Percentiles rank a stretch among this genome's conserved stretches.
phyloP scores from a whole-genome alignment of 1,139 yeast species.

The Blastobotrys buckinghamii region DNA sequence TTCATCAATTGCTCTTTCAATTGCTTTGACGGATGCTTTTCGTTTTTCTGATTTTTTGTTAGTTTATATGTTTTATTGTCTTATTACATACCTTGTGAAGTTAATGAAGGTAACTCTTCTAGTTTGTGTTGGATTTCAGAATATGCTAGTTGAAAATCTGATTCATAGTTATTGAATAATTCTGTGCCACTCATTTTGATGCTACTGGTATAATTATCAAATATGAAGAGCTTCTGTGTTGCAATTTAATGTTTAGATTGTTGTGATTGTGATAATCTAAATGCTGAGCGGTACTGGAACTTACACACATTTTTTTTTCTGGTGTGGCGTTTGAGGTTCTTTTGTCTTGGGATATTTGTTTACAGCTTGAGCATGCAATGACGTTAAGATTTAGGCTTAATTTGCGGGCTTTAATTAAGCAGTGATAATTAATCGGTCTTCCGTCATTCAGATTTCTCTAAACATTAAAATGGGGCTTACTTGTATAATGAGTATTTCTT shows the following conservation, averaged over 20 bases:
- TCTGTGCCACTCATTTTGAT: constrained; percentile 31
- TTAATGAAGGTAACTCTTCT: constrained; percentile 46
- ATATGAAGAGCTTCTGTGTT: neutral
- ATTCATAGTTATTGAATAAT: constrained; percentile 61
- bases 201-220: neutral
- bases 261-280: neutral
- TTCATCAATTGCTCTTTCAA: constrained; percentile 69
- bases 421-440: too few relatives aligned
- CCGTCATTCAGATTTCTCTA: too few relatives aligned
- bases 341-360: too few relatives aligned
- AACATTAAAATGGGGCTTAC: too few relatives aligned
- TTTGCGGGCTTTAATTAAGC: too few relatives aligned
- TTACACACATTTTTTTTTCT: too few relatives aligned
- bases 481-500: too few relatives aligned
- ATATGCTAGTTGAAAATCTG: constrained; percentile 66
- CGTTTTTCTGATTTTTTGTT: constrained; percentile 19
- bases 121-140: constrained; percentile 66
- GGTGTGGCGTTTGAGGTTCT: too few relatives aligned
- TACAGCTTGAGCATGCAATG: too few relatives aligned
- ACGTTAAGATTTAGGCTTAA: too few relatives aligned
- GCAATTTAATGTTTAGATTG: neutral
- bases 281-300: too few relatives aligned
- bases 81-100: constrained; percentile 38
- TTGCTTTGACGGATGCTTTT: constrained; percentile 37
- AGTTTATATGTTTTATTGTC: neutral